phyloP scores from a whole-genome alignment of 2,329 filamentous ascomycete genomes.

The Colletotrichum navitas region DNA sequence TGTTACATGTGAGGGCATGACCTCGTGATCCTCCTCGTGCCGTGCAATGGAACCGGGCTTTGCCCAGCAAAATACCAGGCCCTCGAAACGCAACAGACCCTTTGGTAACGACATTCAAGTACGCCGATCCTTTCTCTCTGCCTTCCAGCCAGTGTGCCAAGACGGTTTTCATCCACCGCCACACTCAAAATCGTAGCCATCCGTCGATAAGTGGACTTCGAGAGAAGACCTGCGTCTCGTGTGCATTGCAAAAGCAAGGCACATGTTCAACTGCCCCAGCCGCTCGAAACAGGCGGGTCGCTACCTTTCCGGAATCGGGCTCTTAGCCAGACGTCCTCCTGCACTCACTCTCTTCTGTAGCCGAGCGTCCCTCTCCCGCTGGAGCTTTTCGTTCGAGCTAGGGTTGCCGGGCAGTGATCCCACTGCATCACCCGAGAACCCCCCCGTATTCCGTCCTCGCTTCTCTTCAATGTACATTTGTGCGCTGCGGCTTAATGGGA shows the following conservation, averaged over 20 bases:
- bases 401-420: constrained; percentile 68
- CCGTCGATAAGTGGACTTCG: constrained; percentile 5
- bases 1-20: constrained; percentile 25
- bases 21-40: constrained; percentile 8
- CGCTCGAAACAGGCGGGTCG: constrained; percentile 50
- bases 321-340: constrained; percentile 77
- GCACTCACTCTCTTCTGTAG: constrained; percentile 85
- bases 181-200: constrained; percentile 27
- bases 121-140: constrained; percentile 23
- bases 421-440: constrained; percentile 68
- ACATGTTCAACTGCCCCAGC: constrained; percentile 32
- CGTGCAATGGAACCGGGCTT: constrained; percentile 2
- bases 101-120: constrained; percentile 33
- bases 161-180: constrained; percentile 22
- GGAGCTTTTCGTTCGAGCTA: constrained; percentile 62
- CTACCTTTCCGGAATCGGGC: constrained; percentile 73
- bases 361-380: constrained; percentile 74
- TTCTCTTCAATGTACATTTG: constrained; percentile 89
- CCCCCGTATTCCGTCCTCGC: constrained; percentile 61
- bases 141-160: constrained; percentile 7
- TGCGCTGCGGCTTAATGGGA: constrained; percentile 85
- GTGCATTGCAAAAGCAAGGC: constrained; percentile 34
- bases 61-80: constrained; percentile 12
- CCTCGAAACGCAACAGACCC: neutral
- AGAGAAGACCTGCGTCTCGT: constrained; percentile 26